Evolutionary conservation across 768 basidiomycete species (phyloP).

Genomic region (Butyriboletus loyo): DNA sequence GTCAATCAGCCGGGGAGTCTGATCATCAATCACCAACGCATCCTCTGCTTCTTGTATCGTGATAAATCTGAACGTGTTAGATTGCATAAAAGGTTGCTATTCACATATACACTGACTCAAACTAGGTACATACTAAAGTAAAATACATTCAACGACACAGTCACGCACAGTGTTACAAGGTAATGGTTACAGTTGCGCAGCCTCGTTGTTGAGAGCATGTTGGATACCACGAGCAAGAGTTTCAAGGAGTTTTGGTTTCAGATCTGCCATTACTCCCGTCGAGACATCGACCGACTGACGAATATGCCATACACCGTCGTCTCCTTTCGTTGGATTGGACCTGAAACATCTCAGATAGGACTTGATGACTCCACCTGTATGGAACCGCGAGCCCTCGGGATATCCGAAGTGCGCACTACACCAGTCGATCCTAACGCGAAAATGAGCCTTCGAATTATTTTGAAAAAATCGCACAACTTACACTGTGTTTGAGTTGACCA

Average conservation of each 20-base stretch:
- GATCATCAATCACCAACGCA: not conserved
- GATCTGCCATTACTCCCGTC: conserved; percentile 20
- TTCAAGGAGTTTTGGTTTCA: conserved; percentile 19
- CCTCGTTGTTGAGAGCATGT: conserved; percentile 1
- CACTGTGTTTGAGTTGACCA: conserved; percentile 24
- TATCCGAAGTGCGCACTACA: conserved; percentile 20
- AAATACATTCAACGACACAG: not conserved
- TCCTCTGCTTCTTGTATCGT: not conserved
- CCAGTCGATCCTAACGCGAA: conserved; percentile 20
- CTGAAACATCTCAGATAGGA: conserved; percentile 23
- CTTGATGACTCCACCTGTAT: conserved; percentile 14
- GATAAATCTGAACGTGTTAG: not conserved
- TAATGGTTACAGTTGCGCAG: not conserved
- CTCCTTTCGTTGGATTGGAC: conserved; percentile 22
- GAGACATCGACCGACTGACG: conserved; percentile 22
- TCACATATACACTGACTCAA: not conserved
- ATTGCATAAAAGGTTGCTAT: not conserved
- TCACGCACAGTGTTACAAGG: not conserved
- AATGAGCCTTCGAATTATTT: not conserved
- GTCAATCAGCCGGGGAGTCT: not conserved
- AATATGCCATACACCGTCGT: conserved; percentile 16
- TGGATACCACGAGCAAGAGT: conserved; percentile 11
- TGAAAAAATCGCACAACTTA: conserved; percentile 1
- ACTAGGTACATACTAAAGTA: not conserved
- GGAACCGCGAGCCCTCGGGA: conserved; percentile 16